These are phyloP conservation scores for Triticum turgidum DNA, from an alignment of 176 grass and related monocot genomes.

Conservation along the genomic window DNA sequence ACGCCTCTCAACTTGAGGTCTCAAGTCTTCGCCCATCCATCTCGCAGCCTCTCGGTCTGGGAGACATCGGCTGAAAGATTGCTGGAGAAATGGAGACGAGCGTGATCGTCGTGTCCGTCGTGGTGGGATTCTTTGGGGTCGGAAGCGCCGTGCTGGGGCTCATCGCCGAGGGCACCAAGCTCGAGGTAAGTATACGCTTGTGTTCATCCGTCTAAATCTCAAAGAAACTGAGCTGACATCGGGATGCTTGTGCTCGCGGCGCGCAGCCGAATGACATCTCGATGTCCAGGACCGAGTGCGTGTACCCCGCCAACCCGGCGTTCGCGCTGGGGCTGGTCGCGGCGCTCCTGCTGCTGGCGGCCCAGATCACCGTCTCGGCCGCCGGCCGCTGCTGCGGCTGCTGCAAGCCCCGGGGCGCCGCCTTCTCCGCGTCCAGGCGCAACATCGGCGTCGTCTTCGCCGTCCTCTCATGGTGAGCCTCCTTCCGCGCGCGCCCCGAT, in stretches of 20 bases:
- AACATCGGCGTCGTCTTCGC: not conserved
- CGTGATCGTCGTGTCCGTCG: not conserved
- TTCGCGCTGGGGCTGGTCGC: not conserved
- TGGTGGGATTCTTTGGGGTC: conserved; percentile 16
- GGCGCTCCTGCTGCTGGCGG: conserved; percentile 19
- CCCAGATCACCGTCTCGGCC: conserved; percentile 18
- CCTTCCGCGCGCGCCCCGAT: no score
- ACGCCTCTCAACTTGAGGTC: no score
- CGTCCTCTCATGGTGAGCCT: conserved; percentile 1
- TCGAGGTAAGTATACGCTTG: conserved; percentile 13
- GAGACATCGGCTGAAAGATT: not conserved
- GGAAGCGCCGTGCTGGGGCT: conserved; percentile 33
- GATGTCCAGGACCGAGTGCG: not conserved
- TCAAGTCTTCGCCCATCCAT: no score
- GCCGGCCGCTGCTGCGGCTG: conserved; percentile 36
- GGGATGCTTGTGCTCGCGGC: not conserved
- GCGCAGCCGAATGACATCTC: not conserved
- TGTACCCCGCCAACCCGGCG: conserved; percentile 8
- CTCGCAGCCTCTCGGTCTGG: no score
- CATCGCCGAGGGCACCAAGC: conserved; percentile 22
- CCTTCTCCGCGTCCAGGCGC: not conserved
- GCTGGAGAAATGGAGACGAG: not conserved
- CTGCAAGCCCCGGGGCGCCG: conserved; percentile 24
- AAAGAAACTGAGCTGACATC: not conserved
- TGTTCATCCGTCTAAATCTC: not conserved